phyloP scores from a whole-genome alignment of 805 yeast species.

The Wickerhamiella australiensis region DNA sequence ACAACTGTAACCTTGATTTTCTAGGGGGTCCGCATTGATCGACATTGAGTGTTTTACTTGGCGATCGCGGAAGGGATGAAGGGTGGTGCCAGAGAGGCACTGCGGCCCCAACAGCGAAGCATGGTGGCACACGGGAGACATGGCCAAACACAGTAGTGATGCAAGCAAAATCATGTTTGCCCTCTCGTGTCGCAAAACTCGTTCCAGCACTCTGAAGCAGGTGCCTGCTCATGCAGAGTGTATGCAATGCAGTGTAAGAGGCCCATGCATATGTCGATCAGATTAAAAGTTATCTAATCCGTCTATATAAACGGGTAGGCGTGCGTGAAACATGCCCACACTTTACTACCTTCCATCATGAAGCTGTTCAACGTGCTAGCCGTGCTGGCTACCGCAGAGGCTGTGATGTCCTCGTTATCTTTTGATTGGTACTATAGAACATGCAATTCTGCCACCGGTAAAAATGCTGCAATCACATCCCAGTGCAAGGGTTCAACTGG shows the following conservation, averaged over 20 bases:
- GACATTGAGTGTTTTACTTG: not conserved
- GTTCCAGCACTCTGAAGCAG: not conserved
- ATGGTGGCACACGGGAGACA: too few relatives aligned
- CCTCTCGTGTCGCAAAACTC: too few relatives aligned
- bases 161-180: too few relatives aligned
- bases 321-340: too few relatives aligned
- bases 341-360: not conserved
- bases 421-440: conserved; percentile 7
- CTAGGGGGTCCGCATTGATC: not conserved
- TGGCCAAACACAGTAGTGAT: too few relatives aligned
- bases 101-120: too few relatives aligned
- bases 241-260: not conserved
- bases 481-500: not conserved
- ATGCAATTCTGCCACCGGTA: not conserved
- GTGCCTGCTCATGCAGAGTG: not conserved
- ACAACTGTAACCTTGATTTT: not conserved
- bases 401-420: not conserved
- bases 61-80: too few relatives aligned
- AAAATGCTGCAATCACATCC: conserved; percentile 4
- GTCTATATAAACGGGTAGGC: not conserved
- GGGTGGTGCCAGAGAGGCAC: too few relatives aligned
- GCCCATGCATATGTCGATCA: not conserved
- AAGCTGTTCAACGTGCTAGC: conserved; percentile 1
- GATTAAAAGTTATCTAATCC: not conserved
- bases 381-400: not conserved